These are phyloP conservation scores for Gelatoporia subvermispora DNA, from an alignment of 768 basidiomycete genomes.

Conservation along the genomic window DNA sequence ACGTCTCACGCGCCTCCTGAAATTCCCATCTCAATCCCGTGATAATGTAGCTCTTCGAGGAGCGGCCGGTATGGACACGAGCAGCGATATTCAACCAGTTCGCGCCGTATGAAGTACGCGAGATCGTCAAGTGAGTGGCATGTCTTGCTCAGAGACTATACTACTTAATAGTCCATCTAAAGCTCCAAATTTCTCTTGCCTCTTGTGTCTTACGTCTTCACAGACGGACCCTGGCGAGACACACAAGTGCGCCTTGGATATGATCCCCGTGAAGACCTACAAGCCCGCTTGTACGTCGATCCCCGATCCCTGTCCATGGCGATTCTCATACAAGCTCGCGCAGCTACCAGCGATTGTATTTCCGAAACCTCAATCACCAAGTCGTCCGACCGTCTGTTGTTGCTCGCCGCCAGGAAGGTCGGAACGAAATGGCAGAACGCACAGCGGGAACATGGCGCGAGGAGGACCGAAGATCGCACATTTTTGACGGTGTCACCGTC, in stretches of 20 bases:
- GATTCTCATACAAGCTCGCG: background rate
- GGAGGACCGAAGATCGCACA: slow-evolving; percentile 49
- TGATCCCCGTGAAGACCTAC: slow-evolving; percentile 75
- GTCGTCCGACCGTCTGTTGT: slow-evolving; percentile 75
- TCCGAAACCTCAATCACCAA: slow-evolving; percentile 82
- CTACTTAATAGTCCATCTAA: background rate
- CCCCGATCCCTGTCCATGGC: background rate
- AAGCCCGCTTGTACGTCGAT: slow-evolving; percentile 67
- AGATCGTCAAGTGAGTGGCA: slow-evolving; percentile 65
- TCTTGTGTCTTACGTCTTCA: slow-evolving; percentile 80
- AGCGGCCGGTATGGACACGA: slow-evolving; percentile 89
- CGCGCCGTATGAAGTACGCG: slow-evolving; percentile 55
- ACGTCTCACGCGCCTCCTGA: no score
- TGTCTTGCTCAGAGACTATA: background rate
- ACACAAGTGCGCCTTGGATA: slow-evolving; percentile 82
- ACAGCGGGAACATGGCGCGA: slow-evolving; percentile 16
- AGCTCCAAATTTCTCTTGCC: slow-evolving; percentile 84
- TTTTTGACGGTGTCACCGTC: slow-evolving; percentile 82
- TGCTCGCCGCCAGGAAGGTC: slow-evolving; percentile 56
- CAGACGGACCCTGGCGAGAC: slow-evolving; percentile 93
- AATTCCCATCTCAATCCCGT: background rate
- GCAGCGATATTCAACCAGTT: slow-evolving; percentile 82
- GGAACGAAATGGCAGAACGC: slow-evolving; percentile 34
- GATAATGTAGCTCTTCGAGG: slow-evolving; percentile 52
- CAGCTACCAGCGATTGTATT: slow-evolving; percentile 90